phyloP scores from a whole-genome alignment of 169 alveolate species.

The Perkinsus olseni region DNA sequence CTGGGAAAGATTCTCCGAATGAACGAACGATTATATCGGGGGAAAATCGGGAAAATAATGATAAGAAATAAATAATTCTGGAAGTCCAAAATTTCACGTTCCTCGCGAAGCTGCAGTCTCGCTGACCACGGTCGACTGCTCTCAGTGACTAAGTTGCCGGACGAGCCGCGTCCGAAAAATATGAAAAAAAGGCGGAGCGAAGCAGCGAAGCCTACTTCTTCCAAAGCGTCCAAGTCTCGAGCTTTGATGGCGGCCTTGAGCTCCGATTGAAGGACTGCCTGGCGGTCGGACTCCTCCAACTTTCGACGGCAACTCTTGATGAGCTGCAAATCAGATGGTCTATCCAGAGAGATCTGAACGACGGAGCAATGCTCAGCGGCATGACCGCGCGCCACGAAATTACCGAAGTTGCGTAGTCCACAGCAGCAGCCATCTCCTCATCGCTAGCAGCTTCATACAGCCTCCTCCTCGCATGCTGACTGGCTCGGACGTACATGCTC shows the following conservation, averaged over 20 bases:
- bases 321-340: neutral
- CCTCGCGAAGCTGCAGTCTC: no score
- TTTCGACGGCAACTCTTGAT: neutral
- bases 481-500: neutral
- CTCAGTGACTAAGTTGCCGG: no score
- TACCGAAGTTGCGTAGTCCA: neutral
- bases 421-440: neutral
- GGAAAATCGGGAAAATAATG: no score
- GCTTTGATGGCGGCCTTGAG: neutral
- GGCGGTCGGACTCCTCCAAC: neutral
- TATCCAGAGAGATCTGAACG: neutral
- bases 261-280: neutral
- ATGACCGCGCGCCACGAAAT: neutral
- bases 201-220: neutral
- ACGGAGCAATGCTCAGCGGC: neutral
- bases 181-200: neutral
- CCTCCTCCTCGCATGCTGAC: neutral
- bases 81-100: no score
- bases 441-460: neutral
- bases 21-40: no score
- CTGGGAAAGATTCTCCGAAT: no score
- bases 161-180: no score
- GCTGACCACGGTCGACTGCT: no score
- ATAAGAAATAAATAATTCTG: no score
- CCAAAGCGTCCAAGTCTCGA: neutral